Evolutionary conservation across 371 early-diverging fungal genomes (phyloP), one percentile per base, ranked within the genome.

Genomic region (Zancudomyces culisetae): DNA sequence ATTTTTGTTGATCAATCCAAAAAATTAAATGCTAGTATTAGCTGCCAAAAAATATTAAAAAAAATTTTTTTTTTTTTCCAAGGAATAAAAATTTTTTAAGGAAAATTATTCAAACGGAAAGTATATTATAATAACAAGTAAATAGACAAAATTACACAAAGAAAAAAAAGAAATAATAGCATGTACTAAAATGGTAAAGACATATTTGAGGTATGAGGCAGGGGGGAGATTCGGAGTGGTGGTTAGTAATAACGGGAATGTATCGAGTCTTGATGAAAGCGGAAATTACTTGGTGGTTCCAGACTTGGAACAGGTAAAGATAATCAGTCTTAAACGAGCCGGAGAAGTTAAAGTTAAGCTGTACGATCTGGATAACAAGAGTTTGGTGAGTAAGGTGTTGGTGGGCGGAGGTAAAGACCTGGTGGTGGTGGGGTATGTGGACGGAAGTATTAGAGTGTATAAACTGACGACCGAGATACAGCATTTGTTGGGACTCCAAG

Each of bases 291-390:
- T 81, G 45, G 62, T 90, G 30, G 66, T 83, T 1, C 82, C 91
- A 24, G 79, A 85, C 0, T 75, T 96, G 19, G 90, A 92, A 67
- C 74, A 78, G 54, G 80, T 89, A 43, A 63, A 72, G 42, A 64
- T 89, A 15, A 92, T 90, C 90, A 83, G 92, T 68, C 68, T 85
- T 27, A 81, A 85, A 60, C 84, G 79, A 62, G n/a, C n/a, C n/a
- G 94, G 90, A 39, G 73, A 70, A 39, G 15, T 10, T 4, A 80
- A 83, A 62, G 75, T 66, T n/a, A 69, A 66, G 57, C 85, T 83
- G 83, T 70, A 64, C 51, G 88, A 89, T 55, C 60, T 61, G 29
- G 81, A 78, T 54, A 84, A 83, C 61, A 79, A 73, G 55, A 70
- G 84, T n/a, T 81, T 82, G 58, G 85, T 87, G 13, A 84, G 85